Evolutionary conservation across 768 basidiomycete species (phyloP).

Genomic region (Phaeolepiota aurea): DNA sequence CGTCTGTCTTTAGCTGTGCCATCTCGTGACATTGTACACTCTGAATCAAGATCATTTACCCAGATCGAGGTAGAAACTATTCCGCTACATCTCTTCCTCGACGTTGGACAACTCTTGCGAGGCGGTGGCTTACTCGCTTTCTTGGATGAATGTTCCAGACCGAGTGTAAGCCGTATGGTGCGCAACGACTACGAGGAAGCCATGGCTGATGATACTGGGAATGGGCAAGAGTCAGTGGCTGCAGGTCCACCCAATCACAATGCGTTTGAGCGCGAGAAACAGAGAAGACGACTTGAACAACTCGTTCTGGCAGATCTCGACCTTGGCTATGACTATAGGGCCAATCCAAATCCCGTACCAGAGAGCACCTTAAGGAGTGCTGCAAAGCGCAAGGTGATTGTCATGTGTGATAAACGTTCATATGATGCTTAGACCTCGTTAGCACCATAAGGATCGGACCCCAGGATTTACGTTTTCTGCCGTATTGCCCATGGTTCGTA

Average conservation of each 20-base stretch:
- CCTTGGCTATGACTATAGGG: conserved; percentile 38
- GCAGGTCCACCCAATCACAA: conserved; percentile 21
- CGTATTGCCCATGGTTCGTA: conserved; percentile 47
- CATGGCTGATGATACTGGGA: conserved; percentile 11
- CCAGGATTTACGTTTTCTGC: conserved; percentile 21
- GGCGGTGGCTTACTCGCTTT: conserved; percentile 35
- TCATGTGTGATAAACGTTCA: too few species aligned
- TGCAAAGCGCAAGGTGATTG: background rate
- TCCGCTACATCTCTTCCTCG: conserved; percentile 74
- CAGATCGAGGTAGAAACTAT: conserved; percentile 34
- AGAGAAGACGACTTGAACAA: conserved; percentile 35
- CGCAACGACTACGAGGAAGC: conserved; percentile 7
- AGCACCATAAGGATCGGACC: conserved; percentile 2
- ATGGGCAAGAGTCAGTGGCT: conserved; percentile 28
- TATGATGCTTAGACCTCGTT: too few species aligned
- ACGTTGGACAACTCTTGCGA: conserved; percentile 41
- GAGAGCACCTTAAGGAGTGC: background rate
- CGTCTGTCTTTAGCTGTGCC: background rate
- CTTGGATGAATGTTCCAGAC: conserved; percentile 40
- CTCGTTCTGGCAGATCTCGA: conserved; percentile 54
- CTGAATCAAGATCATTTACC: conserved; percentile 6
- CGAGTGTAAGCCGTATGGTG: too few species aligned
- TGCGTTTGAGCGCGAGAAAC: conserved; percentile 19
- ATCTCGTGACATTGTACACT: conserved; percentile 1
- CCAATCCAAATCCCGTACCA: background rate